Evolutionary conservation across 768 basidiomycete species (phyloP).

Genomic region (Gymnopilus junonius): DNA sequence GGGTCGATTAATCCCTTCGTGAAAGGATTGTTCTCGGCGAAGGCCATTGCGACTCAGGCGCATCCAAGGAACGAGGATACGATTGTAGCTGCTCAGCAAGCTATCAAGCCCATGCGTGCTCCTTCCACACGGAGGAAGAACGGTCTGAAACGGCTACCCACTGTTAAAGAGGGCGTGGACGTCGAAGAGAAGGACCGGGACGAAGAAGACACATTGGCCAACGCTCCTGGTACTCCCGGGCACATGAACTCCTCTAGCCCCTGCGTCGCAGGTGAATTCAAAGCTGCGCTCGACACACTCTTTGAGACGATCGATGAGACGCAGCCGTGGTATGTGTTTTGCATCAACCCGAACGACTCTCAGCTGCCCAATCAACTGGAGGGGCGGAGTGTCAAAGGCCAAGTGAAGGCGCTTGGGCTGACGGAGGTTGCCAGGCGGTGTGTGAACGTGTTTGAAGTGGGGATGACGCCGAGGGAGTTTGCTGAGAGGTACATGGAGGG

Average conservation of each 20-base stretch:
- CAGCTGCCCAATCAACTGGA: conserved; percentile 95
- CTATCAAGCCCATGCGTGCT: conserved; percentile 91
- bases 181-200: conserved; percentile 58
- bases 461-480: conserved; percentile 87
- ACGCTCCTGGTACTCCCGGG: conserved; percentile 18
- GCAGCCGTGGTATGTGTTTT: conserved; percentile 91
- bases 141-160: conserved; percentile 66
- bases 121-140: conserved; percentile 88
- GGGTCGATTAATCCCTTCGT: conserved; percentile 93
- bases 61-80: conserved; percentile 95
- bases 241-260: conserved; percentile 42
- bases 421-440: conserved; percentile 75
- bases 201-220: conserved; percentile 52
- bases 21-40: conserved; percentile 84
- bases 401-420: conserved; percentile 82
- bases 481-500: conserved; percentile 80
- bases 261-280: conserved; percentile 90
- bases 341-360: conserved; percentile 93
- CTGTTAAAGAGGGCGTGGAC: conserved; percentile 47
- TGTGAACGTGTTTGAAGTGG: conserved; percentile 76
- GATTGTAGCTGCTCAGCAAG: conserved; percentile 92
- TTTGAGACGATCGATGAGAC: conserved; percentile 90
- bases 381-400: conserved; percentile 88
- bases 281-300: conserved; percentile 79
- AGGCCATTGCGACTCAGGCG: conserved; percentile 89